Evolutionary conservation across 2,329 filamentous ascomycete species (phyloP).

Genomic region (Paecilomyces niveus): DNA sequence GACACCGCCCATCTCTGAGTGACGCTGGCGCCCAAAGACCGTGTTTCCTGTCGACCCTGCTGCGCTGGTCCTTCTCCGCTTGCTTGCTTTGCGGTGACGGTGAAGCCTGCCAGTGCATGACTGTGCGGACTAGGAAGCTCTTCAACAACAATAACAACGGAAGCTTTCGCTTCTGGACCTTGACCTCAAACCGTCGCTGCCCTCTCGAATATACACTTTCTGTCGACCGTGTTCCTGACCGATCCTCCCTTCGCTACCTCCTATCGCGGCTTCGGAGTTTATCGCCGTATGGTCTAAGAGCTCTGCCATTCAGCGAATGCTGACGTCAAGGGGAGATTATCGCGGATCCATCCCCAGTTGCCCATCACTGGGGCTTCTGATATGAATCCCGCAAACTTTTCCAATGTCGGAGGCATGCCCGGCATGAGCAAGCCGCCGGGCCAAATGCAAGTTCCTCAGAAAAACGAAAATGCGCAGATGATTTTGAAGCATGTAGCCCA

Average conservation of each 20-base stretch:
- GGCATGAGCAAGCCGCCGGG: constrained; percentile 23
- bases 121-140: background rate
- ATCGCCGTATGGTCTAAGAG: constrained; percentile 5
- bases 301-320: constrained; percentile 26
- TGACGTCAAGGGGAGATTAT: constrained; percentile 20
- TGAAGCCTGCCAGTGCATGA: background rate
- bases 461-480: constrained; percentile 27
- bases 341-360: constrained; percentile 27
- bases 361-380: constrained; percentile 32
- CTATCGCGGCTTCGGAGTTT: background rate
- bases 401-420: constrained; percentile 29
- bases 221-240: background rate
- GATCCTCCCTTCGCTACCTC: background rate
- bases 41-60: background rate
- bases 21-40: background rate
- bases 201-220: background rate
- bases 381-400: constrained; percentile 37
- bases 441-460: constrained; percentile 23
- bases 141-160: background rate
- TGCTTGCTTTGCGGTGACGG: background rate
- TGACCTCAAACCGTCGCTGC: background rate
- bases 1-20: background rate
- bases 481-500: constrained; percentile 34
- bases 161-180: background rate
- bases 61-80: background rate